Conservation (phyloP, 1,284 basidiomycete species). For the Earliella scabrosa region DNA sequence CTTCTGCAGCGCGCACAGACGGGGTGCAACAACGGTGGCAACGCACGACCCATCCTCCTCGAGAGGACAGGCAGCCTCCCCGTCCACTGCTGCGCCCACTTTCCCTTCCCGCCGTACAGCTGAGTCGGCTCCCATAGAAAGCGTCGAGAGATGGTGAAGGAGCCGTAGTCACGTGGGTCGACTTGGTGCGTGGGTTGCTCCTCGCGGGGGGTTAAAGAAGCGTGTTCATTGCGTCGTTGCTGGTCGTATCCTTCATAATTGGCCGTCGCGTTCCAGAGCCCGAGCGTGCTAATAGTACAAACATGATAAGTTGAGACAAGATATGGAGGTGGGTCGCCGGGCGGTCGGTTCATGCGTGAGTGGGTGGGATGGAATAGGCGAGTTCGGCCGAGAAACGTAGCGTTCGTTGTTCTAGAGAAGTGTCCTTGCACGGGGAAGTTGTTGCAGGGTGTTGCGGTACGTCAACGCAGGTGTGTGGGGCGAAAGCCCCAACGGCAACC, state of each 20-base stretch:
- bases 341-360: conserved; percentile 11
- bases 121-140: conserved; percentile 22
- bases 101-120: conserved; percentile 12
- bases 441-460: conserved; percentile 5
- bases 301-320: conserved; percentile 18
- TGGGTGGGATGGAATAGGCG: conserved; percentile 22
- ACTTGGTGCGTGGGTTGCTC: conserved; percentile 8
- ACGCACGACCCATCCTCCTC: conserved; percentile 18
- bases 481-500: conserved; percentile 8
- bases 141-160: conserved; percentile 8
- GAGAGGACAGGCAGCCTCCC: conserved; percentile 18
- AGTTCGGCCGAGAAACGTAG: conserved; percentile 27
- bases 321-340: conserved; percentile 7
- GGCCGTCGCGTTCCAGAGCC: conserved; percentile 31
- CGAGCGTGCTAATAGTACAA: too few relatives aligned
- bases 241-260: conserved; percentile 31
- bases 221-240: conserved; percentile 20
- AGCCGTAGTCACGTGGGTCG: not conserved
- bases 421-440: conserved; percentile 12
- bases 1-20: conserved; percentile 1
- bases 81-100: not conserved
- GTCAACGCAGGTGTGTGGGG: conserved; percentile 2
- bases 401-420: conserved; percentile 25
- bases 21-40: not conserved
- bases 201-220: conserved; percentile 12